Percentiles rank a stretch among this genome's conserved stretches.
Conservation (phyloP, 805 yeast species). For the Scheffersomyces lignosus region DNA sequence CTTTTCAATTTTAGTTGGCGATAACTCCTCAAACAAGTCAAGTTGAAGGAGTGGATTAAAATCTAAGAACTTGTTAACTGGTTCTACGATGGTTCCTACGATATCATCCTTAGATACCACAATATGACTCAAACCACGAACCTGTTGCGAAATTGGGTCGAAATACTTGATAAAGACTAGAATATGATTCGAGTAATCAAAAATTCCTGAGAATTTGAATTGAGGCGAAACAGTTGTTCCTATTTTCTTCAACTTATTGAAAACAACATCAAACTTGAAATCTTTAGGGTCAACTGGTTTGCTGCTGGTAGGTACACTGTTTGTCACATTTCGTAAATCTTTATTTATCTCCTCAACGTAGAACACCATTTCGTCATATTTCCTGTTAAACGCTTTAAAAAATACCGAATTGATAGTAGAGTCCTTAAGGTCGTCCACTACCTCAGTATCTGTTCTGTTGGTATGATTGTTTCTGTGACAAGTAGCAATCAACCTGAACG, state of each 20-base stretch:
- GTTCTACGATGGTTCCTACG: conserved; percentile 40
- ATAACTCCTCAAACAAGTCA: conserved; percentile 59
- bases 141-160: conserved; percentile 51
- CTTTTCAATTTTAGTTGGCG: conserved; percentile 50
- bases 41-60: conserved; percentile 34
- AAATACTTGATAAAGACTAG: conserved; percentile 61
- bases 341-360: conserved; percentile 63
- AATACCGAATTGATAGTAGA: conserved; percentile 54
- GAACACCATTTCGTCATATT: conserved; percentile 52
- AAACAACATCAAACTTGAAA: conserved; percentile 22
- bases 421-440: conserved; percentile 28
- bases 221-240: conserved; percentile 8
- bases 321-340: conserved; percentile 36
- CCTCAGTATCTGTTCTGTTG: conserved; percentile 52
- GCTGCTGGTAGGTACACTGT: conserved; percentile 9
- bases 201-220: conserved; percentile 12
- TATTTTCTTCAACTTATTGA: conserved; percentile 15
- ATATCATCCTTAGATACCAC: conserved; percentile 49
- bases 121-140: conserved; percentile 68
- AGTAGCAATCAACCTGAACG: conserved; percentile 63
- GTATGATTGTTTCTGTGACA: conserved; percentile 72
- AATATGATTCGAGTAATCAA: conserved; percentile 21
- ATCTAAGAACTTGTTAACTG: conserved; percentile 43
- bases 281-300: conserved; percentile 17
- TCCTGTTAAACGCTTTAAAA: conserved; percentile 44